These are phyloP conservation scores for Penicillium canescens DNA, from an alignment of 495 filamentous ascomycete species.

Conservation along the genomic window DNA sequence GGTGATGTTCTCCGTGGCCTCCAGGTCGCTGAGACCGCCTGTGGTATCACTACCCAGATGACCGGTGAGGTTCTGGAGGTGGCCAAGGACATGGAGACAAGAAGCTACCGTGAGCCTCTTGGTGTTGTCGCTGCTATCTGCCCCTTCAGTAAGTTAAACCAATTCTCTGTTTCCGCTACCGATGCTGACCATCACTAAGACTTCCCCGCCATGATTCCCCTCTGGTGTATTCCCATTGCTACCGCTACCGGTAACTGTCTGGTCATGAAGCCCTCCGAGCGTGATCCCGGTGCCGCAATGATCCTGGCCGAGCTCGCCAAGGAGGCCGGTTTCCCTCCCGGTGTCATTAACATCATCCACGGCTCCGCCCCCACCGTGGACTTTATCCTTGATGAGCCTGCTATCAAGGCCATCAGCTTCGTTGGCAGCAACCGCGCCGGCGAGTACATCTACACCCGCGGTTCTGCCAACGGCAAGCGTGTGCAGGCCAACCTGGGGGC, in stretches of 20 bases:
- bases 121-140: constrained; percentile 97
- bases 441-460: constrained; percentile 93
- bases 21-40: constrained; percentile 96
- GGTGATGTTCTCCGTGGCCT: constrained; percentile 94
- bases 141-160: constrained; percentile 79
- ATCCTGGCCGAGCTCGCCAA: constrained; percentile 90
- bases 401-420: constrained; percentile 97
- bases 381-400: constrained; percentile 94
- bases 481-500: constrained; percentile 98
- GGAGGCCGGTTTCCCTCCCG: constrained; percentile 90
- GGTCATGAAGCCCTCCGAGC: constrained; percentile 95
- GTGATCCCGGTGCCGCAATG: constrained; percentile 97
- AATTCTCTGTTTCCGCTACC: background rate
- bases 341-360: constrained; percentile 94
- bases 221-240: constrained; percentile 96
- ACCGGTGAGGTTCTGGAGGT: constrained; percentile 95
- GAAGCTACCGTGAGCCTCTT: constrained; percentile 88
- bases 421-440: constrained; percentile 96
- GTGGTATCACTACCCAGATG: constrained; percentile 90
- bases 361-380: constrained; percentile 89
- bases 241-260: constrained; percentile 93
- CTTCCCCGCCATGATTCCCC: constrained; percentile 99
- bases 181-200: constrained; percentile 50
- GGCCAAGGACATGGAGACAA: constrained; percentile 98
- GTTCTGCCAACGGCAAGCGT: constrained; percentile 85